Conservation (phyloP, 768 basidiomycete species). For the Tephrocybe sp. region DNA sequence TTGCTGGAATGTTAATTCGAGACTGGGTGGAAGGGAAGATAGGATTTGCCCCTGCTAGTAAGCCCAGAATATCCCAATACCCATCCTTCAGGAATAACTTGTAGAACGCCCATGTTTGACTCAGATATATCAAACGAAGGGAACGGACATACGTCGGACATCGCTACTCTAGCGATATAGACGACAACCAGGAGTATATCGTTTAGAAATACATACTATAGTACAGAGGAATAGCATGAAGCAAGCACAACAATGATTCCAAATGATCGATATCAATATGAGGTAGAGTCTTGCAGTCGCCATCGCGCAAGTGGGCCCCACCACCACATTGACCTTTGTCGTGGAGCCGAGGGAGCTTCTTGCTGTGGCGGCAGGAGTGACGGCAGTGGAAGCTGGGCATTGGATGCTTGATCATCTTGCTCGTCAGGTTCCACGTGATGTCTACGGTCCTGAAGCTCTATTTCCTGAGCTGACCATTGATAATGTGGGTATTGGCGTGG, state of each 20-base stretch:
- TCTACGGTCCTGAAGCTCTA: conserved; percentile 9
- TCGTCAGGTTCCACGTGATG: conserved; percentile 1
- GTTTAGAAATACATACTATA: conserved; percentile 12
- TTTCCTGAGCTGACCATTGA: conserved; percentile 4
- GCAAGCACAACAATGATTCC: not conserved
- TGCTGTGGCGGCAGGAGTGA: conserved; percentile 7
- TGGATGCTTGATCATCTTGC: not conserved
- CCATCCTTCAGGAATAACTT: conserved; percentile 7
- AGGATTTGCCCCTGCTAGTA: conserved; percentile 25
- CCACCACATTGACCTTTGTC: conserved; percentile 61
- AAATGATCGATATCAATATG: conserved; percentile 40
- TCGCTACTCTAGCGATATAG: not conserved
- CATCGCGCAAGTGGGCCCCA: conserved; percentile 76
- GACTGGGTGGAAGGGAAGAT: conserved; percentile 74
- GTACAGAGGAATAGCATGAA: conserved; percentile 14
- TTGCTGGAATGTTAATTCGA: conserved; percentile 81
- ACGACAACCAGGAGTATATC: not conserved
- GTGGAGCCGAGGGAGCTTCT: conserved; percentile 12
- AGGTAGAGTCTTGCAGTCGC: conserved; percentile 75
- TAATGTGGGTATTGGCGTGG: conserved; percentile 10
- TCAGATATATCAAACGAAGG: not conserved
- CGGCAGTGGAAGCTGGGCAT: conserved; percentile 5
- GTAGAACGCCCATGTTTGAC: conserved; percentile 1
- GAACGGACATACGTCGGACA: not conserved
- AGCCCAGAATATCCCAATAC: conserved; percentile 4